These are phyloP conservation scores for Symbiodinium natans DNA, from an alignment of 73 alveolate species.

Conservation along the genomic window DNA sequence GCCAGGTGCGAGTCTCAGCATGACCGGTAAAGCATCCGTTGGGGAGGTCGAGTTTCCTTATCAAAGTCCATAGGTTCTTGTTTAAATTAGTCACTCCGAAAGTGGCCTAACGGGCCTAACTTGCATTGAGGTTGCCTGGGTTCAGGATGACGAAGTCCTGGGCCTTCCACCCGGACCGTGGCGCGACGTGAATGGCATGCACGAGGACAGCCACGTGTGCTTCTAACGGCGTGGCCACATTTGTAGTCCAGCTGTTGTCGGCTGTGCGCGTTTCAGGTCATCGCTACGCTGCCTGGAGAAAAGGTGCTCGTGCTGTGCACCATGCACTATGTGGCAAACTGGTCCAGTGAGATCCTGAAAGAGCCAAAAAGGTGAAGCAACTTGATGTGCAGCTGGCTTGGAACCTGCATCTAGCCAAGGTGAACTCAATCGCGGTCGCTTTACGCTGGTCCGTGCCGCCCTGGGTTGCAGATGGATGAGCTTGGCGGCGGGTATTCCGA, in stretches of 20 bases:
- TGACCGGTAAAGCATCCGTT: too few species aligned
- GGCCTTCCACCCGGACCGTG: conserved; percentile 89
- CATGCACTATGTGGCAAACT: conserved; percentile 60
- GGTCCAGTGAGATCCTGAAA: conserved; percentile 41
- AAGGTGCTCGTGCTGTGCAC: conserved; percentile 65
- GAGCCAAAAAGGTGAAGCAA: background rate
- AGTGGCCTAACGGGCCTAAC: too few species aligned
- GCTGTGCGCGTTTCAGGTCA: too few species aligned
- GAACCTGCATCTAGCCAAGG: background rate
- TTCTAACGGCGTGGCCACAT: too few species aligned
- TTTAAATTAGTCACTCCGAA: too few species aligned
- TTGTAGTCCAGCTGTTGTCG: too few species aligned
- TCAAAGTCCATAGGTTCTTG: too few species aligned
- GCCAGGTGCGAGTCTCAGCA: background rate
- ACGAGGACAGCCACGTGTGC: conserved; percentile 34
- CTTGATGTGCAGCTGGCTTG: background rate
- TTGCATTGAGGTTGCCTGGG: conserved; percentile 63
- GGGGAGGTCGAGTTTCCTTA: too few species aligned
- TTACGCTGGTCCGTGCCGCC: conserved; percentile 49
- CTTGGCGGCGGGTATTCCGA: background rate
- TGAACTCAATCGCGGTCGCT: conserved; percentile 87
- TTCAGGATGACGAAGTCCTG: conserved; percentile 81
- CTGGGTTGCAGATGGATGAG: background rate
- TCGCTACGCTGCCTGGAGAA: conserved; percentile 85
- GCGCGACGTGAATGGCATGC: conserved; percentile 66